Percentiles rank a stretch among this genome's conserved stretches.
phyloP scores from a whole-genome alignment of 495 filamentous ascomycete species.

The Barbatosphaeria neglecta region DNA sequence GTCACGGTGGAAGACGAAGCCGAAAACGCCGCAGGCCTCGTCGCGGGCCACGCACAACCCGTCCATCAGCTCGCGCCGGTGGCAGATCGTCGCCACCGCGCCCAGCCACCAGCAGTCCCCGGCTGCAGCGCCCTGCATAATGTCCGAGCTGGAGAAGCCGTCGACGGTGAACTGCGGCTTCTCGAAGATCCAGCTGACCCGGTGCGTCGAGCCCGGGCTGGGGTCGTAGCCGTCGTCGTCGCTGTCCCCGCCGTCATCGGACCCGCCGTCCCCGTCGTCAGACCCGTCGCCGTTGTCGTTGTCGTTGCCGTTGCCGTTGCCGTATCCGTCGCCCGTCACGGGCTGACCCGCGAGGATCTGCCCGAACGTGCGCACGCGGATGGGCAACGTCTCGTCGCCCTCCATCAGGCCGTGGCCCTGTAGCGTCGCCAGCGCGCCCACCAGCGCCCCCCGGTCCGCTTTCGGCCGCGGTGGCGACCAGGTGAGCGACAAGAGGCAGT shows the following conservation, averaged over 20 bases:
- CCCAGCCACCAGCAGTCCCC: slow-evolving; percentile 72
- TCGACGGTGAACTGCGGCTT: slow-evolving; percentile 58
- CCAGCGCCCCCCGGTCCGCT: slow-evolving; percentile 1
- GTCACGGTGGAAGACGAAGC: slow-evolving; percentile 69
- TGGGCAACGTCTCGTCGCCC: slow-evolving; percentile 42
- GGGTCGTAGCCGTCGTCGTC: not conserved
- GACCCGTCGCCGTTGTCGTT: not conserved
- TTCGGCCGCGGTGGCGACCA: slow-evolving; percentile 2
- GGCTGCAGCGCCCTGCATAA: slow-evolving; percentile 23
- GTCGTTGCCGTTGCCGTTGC: too few species aligned
- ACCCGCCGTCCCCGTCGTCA: slow-evolving; percentile 6
- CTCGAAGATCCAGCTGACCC: slow-evolving; percentile 51
- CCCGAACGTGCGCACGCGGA: slow-evolving; percentile 19
- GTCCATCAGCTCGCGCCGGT: slow-evolving; percentile 52
- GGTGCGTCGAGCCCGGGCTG: slow-evolving; percentile 22
- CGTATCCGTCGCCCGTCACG: slow-evolving; percentile 24
- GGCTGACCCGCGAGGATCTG: slow-evolving; percentile 25
- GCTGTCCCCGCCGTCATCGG: slow-evolving; percentile 33
- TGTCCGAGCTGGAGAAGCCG: slow-evolving; percentile 48
- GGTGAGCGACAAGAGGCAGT: slow-evolving; percentile 5
- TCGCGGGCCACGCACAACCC: slow-evolving; percentile 56
- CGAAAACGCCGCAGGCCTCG: slow-evolving; percentile 62
- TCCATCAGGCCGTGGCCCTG: slow-evolving; percentile 15
- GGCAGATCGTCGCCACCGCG: slow-evolving; percentile 55
- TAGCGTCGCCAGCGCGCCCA: slow-evolving; percentile 5